Evolutionary conservation across 2,329 filamentous ascomycete genomes (phyloP), one percentile per base, ranked within the genome.

Genomic region (Cryphonectria parasitica): DNA sequence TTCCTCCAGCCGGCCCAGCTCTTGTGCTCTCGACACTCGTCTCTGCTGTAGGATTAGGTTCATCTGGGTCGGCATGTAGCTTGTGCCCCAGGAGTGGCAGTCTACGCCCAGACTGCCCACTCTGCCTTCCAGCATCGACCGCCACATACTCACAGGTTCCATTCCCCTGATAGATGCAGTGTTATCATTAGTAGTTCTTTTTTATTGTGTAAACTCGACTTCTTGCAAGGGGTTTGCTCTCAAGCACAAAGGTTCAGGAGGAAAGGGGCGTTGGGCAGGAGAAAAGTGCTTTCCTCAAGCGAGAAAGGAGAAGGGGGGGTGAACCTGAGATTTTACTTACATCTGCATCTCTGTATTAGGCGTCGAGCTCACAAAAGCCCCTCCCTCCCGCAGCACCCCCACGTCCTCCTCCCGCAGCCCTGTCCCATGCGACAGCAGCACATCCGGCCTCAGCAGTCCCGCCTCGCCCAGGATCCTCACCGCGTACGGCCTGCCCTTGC

Each of bases 311-410:
- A 22, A 52, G 19, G n/a, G 19, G 22, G 34, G 34, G 34, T 2
- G 45, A 22, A 22, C 5, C 1, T 7, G 4, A 2, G 19, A 10
- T 19, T 19, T 7, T 6, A 58, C 54, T 31, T n/a, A 17, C 54
- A 86, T 86, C 72, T 87, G 84, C 13, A 85, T 74, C 74, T 87
- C 85, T 0, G 84, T 84, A n/a, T 82, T 82, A 0, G 85, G 85
- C 0, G 85, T 87, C 22, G 77, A 79, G 2, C 82, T 83, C 22
- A 86, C 75, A 61, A 78, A 77, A 1, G 79, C 79, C 8, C 79
- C 77, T 13, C 78, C 74, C 28, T 76, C 73, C 41, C 77, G 74
- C 25, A 86, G 76, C 0, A 80, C 68, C 11, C 76, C 74, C 1
- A 78, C 79, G 63, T 84, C 82, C 10, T 78, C 75, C 3, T 76